Conservation (phyloP, 345 rosid genomes). For the Gossypium turneri region DNA sequence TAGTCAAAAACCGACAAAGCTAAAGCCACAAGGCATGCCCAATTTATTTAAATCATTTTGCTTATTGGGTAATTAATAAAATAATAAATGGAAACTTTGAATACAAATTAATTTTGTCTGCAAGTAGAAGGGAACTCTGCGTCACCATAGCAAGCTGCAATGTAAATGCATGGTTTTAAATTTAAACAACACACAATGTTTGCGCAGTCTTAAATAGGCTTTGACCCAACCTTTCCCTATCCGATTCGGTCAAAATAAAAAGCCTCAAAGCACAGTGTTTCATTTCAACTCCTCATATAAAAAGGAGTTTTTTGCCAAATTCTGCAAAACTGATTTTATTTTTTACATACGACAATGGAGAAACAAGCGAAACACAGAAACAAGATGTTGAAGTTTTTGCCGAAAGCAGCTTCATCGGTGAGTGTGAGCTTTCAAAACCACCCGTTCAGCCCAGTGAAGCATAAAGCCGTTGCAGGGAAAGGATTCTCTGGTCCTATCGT, state of each 20-base stretch:
- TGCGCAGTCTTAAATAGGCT: slow-evolving; percentile 12
- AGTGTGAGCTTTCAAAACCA: slow-evolving; percentile 44
- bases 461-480: slow-evolving; percentile 26
- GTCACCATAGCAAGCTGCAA: slow-evolving; percentile 9
- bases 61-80: not conserved
- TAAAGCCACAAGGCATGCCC: not conserved
- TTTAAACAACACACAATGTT: not conserved
- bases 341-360: slow-evolving; percentile 29
- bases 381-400: slow-evolving; percentile 54
- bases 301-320: not conserved
- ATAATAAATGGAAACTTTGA: not conserved
- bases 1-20: slow-evolving; percentile 14
- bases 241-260: slow-evolving; percentile 17
- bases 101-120: not conserved
- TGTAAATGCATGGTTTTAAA: slow-evolving; percentile 1
- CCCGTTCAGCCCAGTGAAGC: slow-evolving; percentile 57
- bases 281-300: not conserved
- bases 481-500: slow-evolving; percentile 58
- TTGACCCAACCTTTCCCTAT: slow-evolving; percentile 20
- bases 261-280: not conserved
- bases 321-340: not conserved
- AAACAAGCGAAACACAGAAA: slow-evolving; percentile 30
- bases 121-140: not conserved
- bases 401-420: slow-evolving; percentile 44
- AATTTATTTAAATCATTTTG: not conserved